Evolutionary conservation across 2,329 filamentous ascomycete genomes (phyloP), one percentile per base, ranked within the genome.

Genomic region (Penicillium sp.): DNA sequence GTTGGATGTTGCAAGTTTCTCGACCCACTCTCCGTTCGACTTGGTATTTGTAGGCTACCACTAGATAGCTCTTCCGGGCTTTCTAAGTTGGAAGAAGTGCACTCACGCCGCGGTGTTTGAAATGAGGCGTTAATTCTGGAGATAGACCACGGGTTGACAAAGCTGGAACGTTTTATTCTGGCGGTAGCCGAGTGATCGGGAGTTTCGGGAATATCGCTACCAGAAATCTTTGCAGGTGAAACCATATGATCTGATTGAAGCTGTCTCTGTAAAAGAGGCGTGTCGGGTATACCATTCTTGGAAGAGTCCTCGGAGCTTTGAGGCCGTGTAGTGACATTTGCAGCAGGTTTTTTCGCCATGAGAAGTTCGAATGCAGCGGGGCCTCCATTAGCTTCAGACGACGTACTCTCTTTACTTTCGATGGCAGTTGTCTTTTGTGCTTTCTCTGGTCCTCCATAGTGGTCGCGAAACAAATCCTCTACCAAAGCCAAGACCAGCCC

Each of bases 401-500:
- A 10, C 13, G n/a, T 35, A 39, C 7, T 27, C 7, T 26, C 27
- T 47, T 53, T 26, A 2, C 13, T 38, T 57, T 55, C 10, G 6
- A 23, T 19, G 36, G 27, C 13, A 11, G 9, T 46, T 39, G 27
- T 41, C 27, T 46, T 47, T 1, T 34, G 16, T 2, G n/a, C 10
- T 5, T 53, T 55, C 3, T 62, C 42, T 9, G 64, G 16, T 18
- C 66, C 64, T 6, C 73, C 71, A 56, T 78, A 78, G 9, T 67
- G 51, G 7, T 58, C 54, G n/a, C 60, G 61, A 42, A 85, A 77
- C 0, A 85, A 63, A 29, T 68, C 67, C 18, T 77, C 71, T 2
- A 78, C 70, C 5, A 76, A 60, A 4, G 64, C 64, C 5, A 84
- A 34, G 3, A 87, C 62, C 0, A 64, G 18, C 4, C 67, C 63